These are phyloP conservation scores for Ramularia endophylla DNA, from an alignment of 2,329 filamentous ascomycete genomes.

Conservation along the genomic window DNA sequence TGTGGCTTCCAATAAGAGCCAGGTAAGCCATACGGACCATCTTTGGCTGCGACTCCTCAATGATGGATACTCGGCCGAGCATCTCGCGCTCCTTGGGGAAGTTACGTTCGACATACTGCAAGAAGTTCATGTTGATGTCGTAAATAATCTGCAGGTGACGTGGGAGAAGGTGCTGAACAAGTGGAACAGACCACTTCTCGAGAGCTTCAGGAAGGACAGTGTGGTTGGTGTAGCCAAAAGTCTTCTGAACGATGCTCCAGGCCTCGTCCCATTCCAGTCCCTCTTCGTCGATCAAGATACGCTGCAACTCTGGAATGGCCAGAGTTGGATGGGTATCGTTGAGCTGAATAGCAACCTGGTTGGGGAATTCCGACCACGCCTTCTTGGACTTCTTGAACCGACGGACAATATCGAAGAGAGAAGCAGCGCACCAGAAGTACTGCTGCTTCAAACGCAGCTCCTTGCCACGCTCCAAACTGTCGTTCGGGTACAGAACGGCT, in stretches of 20 bases:
- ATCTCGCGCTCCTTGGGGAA: constrained; percentile 89
- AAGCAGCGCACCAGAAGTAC: constrained; percentile 99
- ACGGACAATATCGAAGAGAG: constrained; percentile 90
- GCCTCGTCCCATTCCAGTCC: constrained; percentile 89
- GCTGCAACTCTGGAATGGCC: constrained; percentile 91
- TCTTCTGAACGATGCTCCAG: constrained; percentile 63
- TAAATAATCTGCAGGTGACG: constrained; percentile 89
- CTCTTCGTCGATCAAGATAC: constrained; percentile 84
- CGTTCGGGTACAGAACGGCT: constrained; percentile 93
- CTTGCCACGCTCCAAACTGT: constrained; percentile 93
- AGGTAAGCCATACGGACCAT: constrained; percentile 97
- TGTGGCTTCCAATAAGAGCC: constrained; percentile 95
- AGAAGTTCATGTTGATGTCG: constrained; percentile 92
- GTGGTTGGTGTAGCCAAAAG: constrained; percentile 97
- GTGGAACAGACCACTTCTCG: constrained; percentile 95
- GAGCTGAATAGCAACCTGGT: constrained; percentile 93
- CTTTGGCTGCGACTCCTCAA: constrained; percentile 94
- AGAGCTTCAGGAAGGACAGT: constrained; percentile 94
- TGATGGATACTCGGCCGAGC: constrained; percentile 83
- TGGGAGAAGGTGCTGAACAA: constrained; percentile 87
- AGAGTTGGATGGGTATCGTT: constrained; percentile 98
- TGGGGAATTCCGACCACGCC: constrained; percentile 84
- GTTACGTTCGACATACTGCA: constrained; percentile 81
- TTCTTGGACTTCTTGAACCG: constrained; percentile 97
- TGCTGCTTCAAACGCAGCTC: constrained; percentile 98